Conservation (phyloP, 2,329 filamentous ascomycete species). For the Balansia obtecta region DNA sequence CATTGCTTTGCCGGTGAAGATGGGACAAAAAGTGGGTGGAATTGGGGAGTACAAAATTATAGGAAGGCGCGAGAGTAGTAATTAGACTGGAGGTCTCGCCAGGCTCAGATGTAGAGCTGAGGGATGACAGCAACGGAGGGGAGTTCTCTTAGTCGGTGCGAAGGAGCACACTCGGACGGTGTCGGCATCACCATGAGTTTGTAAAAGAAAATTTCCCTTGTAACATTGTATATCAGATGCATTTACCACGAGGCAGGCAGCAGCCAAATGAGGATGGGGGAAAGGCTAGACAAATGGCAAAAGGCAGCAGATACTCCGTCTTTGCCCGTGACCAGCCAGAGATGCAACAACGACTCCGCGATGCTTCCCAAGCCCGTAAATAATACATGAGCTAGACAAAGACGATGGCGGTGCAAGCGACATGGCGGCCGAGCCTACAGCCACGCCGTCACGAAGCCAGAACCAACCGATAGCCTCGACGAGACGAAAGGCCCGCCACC, state of each 20-base stretch:
- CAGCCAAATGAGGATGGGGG: no score
- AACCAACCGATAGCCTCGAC: no score
- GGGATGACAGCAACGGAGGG: not conserved
- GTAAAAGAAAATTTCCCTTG: slow-evolving; percentile 4
- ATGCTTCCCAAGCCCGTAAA: no score
- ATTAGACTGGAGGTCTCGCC: slow-evolving; percentile 1
- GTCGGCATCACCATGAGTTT: not conserved
- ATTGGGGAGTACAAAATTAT: not conserved
- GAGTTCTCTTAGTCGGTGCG: not conserved
- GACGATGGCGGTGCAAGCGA: no score
- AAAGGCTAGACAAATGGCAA: not conserved
- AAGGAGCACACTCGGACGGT: not conserved
- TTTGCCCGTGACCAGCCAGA: no score
- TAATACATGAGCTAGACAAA: no score
- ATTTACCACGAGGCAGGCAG: slow-evolving; percentile 5
- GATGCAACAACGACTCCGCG: no score
- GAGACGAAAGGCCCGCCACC: no score
- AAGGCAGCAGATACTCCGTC: no score
- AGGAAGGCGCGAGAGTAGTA: slow-evolving; percentile 8
- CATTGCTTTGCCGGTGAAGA: not conserved
- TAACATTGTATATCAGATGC: slow-evolving; percentile 10
- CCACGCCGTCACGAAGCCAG: no score
- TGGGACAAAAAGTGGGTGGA: not conserved
- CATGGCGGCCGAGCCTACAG: no score
- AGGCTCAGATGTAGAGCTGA: not conserved